Evolutionary conservation across 2,329 filamentous ascomycete species (phyloP).

Genomic region (Botryotinia convoluta): DNA sequence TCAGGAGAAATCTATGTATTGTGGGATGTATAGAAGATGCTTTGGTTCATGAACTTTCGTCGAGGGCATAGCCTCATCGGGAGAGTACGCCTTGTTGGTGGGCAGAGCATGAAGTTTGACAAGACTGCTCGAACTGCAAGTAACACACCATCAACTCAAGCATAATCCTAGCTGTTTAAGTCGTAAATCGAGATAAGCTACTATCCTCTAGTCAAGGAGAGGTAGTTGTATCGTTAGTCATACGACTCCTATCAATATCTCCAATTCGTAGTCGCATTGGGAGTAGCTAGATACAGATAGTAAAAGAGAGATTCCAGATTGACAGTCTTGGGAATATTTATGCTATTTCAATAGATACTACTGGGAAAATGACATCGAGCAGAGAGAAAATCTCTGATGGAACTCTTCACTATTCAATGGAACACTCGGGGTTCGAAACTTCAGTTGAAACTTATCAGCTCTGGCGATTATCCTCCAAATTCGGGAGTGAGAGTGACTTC

Average conservation of each 20-base stretch:
- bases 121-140: neutral
- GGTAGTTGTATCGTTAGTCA: rapidly evolving
- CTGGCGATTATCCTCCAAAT: neutral
- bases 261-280: neutral
- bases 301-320: neutral
- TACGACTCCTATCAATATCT: neutral
- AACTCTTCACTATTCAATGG: neutral
- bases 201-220: neutral
- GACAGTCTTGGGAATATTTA: rapidly evolving
- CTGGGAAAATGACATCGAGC: neutral
- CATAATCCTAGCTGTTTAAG: neutral
- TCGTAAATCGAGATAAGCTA: neutral
- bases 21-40: neutral
- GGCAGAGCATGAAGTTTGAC: neutral
- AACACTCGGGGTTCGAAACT: neutral
- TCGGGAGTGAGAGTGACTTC: neutral
- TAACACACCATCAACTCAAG: neutral
- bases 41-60: rapidly evolving
- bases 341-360: rapidly evolving
- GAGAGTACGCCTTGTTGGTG: neutral
- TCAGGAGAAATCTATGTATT: neutral
- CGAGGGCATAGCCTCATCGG: neutral
- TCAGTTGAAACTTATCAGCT: neutral
- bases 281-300: neutral
- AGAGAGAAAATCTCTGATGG: neutral